Percentiles rank a stretch among this genome's conserved stretches.
phyloP scores from a whole-genome alignment of 2,329 filamentous ascomycete genomes.

The Nannizzia gypsea region DNA sequence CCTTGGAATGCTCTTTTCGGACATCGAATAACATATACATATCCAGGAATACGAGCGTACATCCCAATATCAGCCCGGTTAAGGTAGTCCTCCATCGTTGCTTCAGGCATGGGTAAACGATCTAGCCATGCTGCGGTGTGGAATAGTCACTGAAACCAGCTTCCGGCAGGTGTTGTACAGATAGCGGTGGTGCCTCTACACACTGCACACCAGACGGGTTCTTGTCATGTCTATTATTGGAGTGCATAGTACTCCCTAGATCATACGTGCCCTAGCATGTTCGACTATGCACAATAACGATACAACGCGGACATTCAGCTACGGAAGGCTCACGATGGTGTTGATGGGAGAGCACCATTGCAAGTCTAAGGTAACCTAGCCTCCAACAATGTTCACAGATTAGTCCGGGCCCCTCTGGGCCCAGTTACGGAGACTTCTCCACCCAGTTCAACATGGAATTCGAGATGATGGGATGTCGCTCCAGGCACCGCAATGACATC shows the following conservation, averaged over 20 bases:
- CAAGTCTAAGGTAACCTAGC: not conserved
- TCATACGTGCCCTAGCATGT: not conserved
- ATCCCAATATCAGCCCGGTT: not conserved
- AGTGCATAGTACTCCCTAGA: not conserved
- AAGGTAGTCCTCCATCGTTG: not conserved
- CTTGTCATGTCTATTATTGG: not conserved
- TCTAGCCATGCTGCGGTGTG: not conserved
- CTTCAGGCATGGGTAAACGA: not conserved
- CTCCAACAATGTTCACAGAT: not conserved
- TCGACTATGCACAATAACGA: not conserved
- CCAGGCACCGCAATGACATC: not conserved
- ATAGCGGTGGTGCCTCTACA: not conserved
- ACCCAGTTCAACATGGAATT: not conserved
- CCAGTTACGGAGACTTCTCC: not conserved
- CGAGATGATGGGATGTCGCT: not conserved
- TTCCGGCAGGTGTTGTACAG: not conserved
- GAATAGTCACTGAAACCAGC: not conserved
- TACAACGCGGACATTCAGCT: not conserved
- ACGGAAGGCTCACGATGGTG: not conserved
- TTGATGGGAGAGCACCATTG: not conserved
- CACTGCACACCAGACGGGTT: not conserved
- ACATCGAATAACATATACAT: not conserved
- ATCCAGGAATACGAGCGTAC: not conserved
- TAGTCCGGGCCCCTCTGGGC: not conserved
- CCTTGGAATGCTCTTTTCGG: not conserved